phyloP scores from a whole-genome alignment of 2,329 filamentous ascomycete genomes.

The Gliomastix tumulicola region DNA sequence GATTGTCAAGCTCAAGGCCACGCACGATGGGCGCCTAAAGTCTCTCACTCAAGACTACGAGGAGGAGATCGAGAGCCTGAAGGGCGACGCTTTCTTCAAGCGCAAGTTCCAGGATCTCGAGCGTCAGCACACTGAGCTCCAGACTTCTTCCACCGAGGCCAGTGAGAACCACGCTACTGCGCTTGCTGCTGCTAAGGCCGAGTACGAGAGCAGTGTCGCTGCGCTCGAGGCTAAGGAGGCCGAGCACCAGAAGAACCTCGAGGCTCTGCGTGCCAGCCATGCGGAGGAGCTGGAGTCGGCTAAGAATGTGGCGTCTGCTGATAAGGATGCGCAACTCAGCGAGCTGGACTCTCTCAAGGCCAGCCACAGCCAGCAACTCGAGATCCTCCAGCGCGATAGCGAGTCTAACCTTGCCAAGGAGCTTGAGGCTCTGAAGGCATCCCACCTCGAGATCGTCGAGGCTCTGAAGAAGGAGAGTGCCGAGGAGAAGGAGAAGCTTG shows the following conservation, averaged over 20 bases:
- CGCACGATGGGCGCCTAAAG: slow-evolving; percentile 51
- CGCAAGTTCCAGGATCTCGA: slow-evolving; percentile 57
- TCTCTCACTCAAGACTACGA: slow-evolving; percentile 55
- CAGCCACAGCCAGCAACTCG: slow-evolving; percentile 43
- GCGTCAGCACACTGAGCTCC: slow-evolving; percentile 45
- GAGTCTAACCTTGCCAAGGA: slow-evolving; percentile 29
- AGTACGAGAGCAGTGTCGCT: slow-evolving; percentile 34
- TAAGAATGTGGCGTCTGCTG: slow-evolving; percentile 43
- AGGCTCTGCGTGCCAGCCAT: slow-evolving; percentile 48
- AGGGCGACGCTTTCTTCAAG: slow-evolving; percentile 57
- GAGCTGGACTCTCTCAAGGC: slow-evolving; percentile 50
- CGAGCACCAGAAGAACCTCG: slow-evolving; percentile 46
- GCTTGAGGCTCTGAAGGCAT: slow-evolving; percentile 31
- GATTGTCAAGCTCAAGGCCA: slow-evolving; percentile 43
- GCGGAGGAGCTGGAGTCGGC: slow-evolving; percentile 51
- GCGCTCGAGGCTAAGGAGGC: slow-evolving; percentile 43
- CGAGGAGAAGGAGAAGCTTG: slow-evolving; percentile 25
- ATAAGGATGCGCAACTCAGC: slow-evolving; percentile 37
- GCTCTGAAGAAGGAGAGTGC: slow-evolving; percentile 32
- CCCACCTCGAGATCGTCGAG: slow-evolving; percentile 35
- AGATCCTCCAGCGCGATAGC: slow-evolving; percentile 33
- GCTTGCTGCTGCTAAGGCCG: slow-evolving; percentile 32
- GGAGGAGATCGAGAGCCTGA: slow-evolving; percentile 57
- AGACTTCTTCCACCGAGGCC: slow-evolving; percentile 24
- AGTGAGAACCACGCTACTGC: slow-evolving; percentile 30